These are phyloP conservation scores for Porogramme epimiltina DNA, from an alignment of 1,284 basidiomycete species.

Conservation along the genomic window DNA sequence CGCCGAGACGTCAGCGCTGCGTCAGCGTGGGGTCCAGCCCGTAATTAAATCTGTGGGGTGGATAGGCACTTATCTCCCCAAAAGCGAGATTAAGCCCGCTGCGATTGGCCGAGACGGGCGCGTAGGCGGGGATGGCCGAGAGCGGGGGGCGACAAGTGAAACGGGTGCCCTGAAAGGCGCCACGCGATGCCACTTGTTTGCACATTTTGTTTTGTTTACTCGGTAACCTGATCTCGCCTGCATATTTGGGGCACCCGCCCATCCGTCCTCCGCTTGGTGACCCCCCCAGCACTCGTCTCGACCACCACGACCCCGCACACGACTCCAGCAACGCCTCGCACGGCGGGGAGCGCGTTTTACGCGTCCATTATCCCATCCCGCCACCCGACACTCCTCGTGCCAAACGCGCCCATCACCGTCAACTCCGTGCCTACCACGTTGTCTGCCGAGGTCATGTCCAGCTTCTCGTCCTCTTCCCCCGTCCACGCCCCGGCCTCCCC, in stretches of 20 bases:
- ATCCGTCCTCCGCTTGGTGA: slow-evolving; percentile 1
- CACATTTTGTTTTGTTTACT: slow-evolving; percentile 10
- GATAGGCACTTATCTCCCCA: background rate
- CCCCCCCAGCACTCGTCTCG: slow-evolving; percentile 14
- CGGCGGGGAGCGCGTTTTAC: slow-evolving; percentile 19
- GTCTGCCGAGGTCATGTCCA: slow-evolving; percentile 29
- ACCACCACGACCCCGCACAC: slow-evolving; percentile 12
- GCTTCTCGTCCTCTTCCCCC: slow-evolving; percentile 27
- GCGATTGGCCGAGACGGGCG: background rate
- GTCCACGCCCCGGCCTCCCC: slow-evolving; percentile 23
- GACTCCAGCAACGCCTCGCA: slow-evolving; percentile 7
- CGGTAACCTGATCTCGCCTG: slow-evolving; percentile 5
- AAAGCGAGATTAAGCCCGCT: background rate
- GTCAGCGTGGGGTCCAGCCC: background rate
- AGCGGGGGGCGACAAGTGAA: slow-evolving; percentile 6
- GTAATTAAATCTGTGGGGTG: background rate
- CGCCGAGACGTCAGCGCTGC: background rate
- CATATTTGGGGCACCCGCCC: slow-evolving; percentile 15
- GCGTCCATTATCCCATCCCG: slow-evolving; percentile 15
- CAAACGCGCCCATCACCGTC: slow-evolving; percentile 20
- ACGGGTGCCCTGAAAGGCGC: slow-evolving; percentile 11
- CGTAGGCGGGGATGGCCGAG: background rate
- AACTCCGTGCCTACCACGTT: slow-evolving; percentile 33
- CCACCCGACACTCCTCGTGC: slow-evolving; percentile 25
- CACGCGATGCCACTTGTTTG: background rate